These are phyloP conservation scores for Calonectria montana DNA, from an alignment of 2,329 filamentous ascomycete species.

Conservation along the genomic window DNA sequence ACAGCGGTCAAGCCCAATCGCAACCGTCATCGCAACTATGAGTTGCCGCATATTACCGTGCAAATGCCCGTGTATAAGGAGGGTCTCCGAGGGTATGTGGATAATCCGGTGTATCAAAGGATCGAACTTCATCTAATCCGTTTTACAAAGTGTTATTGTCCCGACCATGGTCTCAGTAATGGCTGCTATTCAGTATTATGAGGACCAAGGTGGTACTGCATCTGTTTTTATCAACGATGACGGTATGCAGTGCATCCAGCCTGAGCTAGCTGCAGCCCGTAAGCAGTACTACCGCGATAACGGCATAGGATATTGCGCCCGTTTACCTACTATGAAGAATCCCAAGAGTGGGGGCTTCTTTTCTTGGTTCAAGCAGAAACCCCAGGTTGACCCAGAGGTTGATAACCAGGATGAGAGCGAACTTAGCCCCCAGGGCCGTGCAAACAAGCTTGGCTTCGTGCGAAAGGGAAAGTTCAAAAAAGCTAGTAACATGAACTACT, in stretches of 20 bases:
- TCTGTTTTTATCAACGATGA: constrained; percentile 78
- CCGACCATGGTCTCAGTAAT: constrained; percentile 68
- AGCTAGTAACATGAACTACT: constrained; percentile 77
- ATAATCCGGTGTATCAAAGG: too few relatives aligned
- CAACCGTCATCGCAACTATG: constrained; percentile 47
- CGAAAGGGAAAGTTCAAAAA: constrained; percentile 73
- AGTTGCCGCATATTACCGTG: constrained; percentile 56
- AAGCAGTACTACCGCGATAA: constrained; percentile 68
- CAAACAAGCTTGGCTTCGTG: constrained; percentile 60
- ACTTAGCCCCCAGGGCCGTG: constrained; percentile 35
- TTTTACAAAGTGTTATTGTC: constrained; percentile 55
- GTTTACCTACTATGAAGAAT: constrained; percentile 57
- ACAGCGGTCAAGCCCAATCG: constrained; percentile 43
- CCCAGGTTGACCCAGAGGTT: constrained; percentile 35
- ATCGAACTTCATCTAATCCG: background rate
- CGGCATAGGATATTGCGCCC: constrained; percentile 67
- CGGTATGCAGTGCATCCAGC: constrained; percentile 71
- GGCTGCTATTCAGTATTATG: constrained; percentile 68
- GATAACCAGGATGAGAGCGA: constrained; percentile 57
- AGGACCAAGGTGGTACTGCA: constrained; percentile 72
- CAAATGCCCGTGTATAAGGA: constrained; percentile 60
- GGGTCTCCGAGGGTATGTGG: constrained; percentile 35
- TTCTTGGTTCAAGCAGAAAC: constrained; percentile 52
- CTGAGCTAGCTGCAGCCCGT: constrained; percentile 59
- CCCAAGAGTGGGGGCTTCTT: constrained; percentile 31